These are phyloP conservation scores for Clonostachys rhizophaga DNA, from an alignment of 2,329 filamentous ascomycete genomes.

Conservation along the genomic window DNA sequence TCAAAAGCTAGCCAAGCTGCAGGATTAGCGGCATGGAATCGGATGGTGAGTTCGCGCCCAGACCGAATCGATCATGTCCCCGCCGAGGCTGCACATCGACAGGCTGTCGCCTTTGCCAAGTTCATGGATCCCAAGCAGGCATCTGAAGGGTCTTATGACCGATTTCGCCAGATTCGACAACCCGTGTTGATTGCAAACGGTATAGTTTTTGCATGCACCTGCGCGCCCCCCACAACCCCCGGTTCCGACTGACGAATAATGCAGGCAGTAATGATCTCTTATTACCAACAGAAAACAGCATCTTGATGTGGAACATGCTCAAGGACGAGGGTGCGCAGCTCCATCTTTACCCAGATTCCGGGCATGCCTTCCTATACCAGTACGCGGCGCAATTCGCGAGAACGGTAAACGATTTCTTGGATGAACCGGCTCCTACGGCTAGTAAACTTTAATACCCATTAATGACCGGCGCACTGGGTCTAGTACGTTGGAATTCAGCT, in stretches of 20 bases:
- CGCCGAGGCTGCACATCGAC: conserved; percentile 16
- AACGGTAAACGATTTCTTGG: conserved; percentile 24
- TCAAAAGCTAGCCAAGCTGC: conserved; percentile 21
- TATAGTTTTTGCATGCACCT: conserved; percentile 9
- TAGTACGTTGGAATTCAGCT: too few species aligned
- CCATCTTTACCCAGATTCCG: conserved; percentile 26
- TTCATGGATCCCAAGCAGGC: conserved; percentile 26
- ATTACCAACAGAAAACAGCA: conserved; percentile 28
- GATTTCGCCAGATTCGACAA: conserved; percentile 22
- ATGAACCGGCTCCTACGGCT: not conserved
- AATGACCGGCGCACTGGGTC: too few species aligned
- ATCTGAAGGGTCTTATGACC: conserved; percentile 21
- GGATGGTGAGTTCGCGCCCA: conserved; percentile 18
- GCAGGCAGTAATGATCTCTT: conserved; percentile 25
- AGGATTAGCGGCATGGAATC: conserved; percentile 23
- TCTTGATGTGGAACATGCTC: conserved; percentile 27
- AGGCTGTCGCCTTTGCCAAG: conserved; percentile 23
- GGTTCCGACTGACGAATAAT: conserved; percentile 1
- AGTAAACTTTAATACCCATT: not conserved
- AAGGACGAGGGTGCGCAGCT: conserved; percentile 19
- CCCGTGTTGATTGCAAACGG: conserved; percentile 32
- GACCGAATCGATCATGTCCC: conserved; percentile 16
- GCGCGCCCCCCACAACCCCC: not conserved
- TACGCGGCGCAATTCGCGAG: conserved; percentile 21
- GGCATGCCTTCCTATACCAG: conserved; percentile 27